Conservation (phyloP, 768 basidiomycete genomes). For the Phaeolepiota aurea region DNA sequence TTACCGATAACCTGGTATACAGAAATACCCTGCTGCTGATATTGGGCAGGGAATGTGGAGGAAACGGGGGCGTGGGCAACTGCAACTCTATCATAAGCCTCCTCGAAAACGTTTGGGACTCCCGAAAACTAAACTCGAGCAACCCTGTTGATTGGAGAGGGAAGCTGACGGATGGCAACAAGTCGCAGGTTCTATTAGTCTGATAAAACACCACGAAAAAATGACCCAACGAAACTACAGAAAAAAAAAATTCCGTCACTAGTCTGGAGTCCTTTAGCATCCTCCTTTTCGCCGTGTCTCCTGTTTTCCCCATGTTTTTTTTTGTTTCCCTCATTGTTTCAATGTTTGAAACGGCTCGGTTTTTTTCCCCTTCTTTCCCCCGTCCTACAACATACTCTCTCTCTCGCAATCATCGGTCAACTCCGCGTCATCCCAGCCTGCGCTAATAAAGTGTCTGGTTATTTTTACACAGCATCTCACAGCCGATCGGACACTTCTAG, state of each 20-base stretch:
- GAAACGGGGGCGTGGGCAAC: slow-evolving; percentile 54
- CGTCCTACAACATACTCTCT: no score
- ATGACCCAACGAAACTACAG: not conserved
- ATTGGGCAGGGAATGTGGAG: slow-evolving; percentile 39
- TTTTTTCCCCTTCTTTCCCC: not conserved
- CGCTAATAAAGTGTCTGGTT: no score
- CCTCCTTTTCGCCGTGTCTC: slow-evolving; percentile 2
- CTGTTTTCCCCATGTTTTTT: not conserved
- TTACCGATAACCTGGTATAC: slow-evolving; percentile 43
- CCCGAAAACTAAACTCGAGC: slow-evolving; percentile 19
- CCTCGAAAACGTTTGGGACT: slow-evolving; percentile 51
- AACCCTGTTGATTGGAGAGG: slow-evolving; percentile 55
- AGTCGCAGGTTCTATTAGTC: slow-evolving; percentile 50
- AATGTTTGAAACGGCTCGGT: not conserved
- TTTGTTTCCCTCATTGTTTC: not conserved
- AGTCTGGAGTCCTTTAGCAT: not conserved
- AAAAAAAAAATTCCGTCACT: not conserved
- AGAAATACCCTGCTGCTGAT: slow-evolving; percentile 32
- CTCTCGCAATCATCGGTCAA: no score
- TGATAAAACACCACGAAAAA: no score
- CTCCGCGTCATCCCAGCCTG: no score
- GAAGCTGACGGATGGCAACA: slow-evolving; percentile 31
- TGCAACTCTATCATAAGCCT: slow-evolving; percentile 44
- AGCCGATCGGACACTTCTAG: no score
- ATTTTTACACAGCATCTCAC: no score